These are phyloP conservation scores for Trichoderma sp. DNA, from an alignment of 2,329 filamentous ascomycete species.

Conservation along the genomic window DNA sequence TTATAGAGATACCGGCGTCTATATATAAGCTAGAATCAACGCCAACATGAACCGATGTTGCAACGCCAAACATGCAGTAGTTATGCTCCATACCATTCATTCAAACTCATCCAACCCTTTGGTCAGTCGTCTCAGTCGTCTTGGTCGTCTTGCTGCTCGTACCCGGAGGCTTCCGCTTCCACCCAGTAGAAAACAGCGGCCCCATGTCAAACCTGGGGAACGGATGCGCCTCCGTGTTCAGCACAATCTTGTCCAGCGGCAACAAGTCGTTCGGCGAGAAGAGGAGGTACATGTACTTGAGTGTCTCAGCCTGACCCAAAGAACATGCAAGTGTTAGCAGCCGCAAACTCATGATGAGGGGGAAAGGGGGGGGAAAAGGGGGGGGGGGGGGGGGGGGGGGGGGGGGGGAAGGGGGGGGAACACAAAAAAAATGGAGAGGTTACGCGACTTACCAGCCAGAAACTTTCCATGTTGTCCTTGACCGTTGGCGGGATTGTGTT, in stretches of 20 bases:
- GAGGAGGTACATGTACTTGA: conserved; percentile 96
- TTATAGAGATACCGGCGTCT: background rate
- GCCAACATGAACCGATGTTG: background rate
- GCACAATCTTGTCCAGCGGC: conserved; percentile 80
- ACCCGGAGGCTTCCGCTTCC: conserved; percentile 66
- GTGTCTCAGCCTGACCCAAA: conserved; percentile 71
- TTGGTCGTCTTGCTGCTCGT: conserved; percentile 36
- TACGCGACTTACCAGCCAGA: conserved; percentile 74
- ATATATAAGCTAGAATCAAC: background rate
- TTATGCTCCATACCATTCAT: background rate
- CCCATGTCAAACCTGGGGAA: conserved; percentile 83
- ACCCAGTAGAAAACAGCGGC: conserved; percentile 74
- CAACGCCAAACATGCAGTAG: background rate
- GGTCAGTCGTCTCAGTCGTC: conserved; percentile 37
- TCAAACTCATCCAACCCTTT: background rate
- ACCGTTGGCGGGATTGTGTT: conserved; percentile 64
- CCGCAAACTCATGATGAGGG: background rate
- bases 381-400: background rate
- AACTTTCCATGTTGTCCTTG: conserved; percentile 96
- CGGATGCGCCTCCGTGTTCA: conserved; percentile 94
- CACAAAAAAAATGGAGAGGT: background rate
- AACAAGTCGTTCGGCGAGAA: conserved; percentile 82
- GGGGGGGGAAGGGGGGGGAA: background rate
- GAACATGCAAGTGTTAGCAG: background rate
- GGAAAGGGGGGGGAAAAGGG: background rate